phyloP scores from a whole-genome alignment of 2,329 filamentous ascomycete genomes.

The Cladorrhinum sp. region DNA sequence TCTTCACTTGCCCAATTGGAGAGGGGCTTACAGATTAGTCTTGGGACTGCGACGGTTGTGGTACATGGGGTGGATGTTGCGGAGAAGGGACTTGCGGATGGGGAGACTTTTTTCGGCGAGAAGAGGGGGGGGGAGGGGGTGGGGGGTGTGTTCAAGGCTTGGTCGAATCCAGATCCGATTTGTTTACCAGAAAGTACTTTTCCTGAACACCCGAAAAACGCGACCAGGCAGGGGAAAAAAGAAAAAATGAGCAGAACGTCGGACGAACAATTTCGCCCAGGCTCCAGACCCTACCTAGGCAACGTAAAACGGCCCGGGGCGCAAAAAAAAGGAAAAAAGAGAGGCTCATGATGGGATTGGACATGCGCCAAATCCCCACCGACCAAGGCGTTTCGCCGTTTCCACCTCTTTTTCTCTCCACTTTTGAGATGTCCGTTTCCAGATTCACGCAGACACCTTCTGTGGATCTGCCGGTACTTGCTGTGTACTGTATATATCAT shows the following conservation, averaged over 20 bases:
- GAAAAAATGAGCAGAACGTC: slow-evolving; percentile 14
- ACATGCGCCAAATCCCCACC: background rate
- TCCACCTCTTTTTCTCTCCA: background rate
- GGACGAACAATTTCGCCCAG: slow-evolving; percentile 11
- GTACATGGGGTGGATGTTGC: slow-evolving; percentile 28
- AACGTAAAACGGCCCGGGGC: background rate
- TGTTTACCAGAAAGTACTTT: slow-evolving; percentile 18
- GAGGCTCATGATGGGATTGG: background rate
- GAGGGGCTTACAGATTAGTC: slow-evolving; percentile 10
- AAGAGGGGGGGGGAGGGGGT: slow-evolving; percentile 18
- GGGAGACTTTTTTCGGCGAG: slow-evolving; percentile 17
- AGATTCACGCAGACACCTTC: background rate
- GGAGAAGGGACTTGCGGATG: slow-evolving; percentile 23
- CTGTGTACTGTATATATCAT: background rate
- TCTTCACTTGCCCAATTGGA: slow-evolving; percentile 23
- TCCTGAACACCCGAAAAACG: slow-evolving; percentile 16
- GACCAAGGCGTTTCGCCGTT: background rate
- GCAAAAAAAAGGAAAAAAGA: slow-evolving; percentile 8
- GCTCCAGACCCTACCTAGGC: background rate
- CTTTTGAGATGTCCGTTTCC: background rate
- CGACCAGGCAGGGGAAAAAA: background rate
- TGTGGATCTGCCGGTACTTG: background rate
- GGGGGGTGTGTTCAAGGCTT: slow-evolving; percentile 13
- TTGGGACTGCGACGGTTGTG: slow-evolving; percentile 21
- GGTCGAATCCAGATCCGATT: slow-evolving; percentile 26